phyloP scores from a whole-genome alignment of 176 grass and related monocot genomes.

The Hordeum vulgare region DNA sequence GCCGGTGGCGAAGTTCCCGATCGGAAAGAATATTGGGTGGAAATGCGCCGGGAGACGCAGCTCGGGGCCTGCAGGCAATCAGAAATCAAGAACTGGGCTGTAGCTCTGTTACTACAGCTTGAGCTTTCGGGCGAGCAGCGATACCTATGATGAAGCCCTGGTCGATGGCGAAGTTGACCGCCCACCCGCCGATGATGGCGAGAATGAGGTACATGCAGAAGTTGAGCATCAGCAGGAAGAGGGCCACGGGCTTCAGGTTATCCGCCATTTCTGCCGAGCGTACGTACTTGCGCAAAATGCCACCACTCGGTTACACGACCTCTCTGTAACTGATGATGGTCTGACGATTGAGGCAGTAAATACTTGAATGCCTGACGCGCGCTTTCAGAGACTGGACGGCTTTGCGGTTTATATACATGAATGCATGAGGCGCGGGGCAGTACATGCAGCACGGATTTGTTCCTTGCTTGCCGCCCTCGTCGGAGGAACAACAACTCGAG shows the following conservation, averaged over 20 bases:
- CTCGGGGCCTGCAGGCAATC: conserved; percentile 36
- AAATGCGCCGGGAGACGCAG: conserved; percentile 74
- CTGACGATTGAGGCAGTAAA: not conserved
- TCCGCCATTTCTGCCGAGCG: conserved; percentile 26
- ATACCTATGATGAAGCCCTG: conserved; percentile 84
- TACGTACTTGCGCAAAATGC: not conserved
- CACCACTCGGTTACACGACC: not conserved
- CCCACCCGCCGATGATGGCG: conserved; percentile 76
- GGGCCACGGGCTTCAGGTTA: conserved; percentile 38
- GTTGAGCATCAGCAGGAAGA: conserved; percentile 65
- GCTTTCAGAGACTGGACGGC: not conserved
- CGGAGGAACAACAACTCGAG: not conserved
- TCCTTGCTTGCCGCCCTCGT: conserved; percentile 51
- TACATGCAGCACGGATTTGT: conserved; percentile 7
- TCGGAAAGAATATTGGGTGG: conserved; percentile 76
- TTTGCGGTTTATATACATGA: conserved; percentile 5
- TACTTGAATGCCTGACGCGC: not conserved
- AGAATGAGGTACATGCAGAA: conserved; percentile 72
- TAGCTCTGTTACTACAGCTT: not conserved
- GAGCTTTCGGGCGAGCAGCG: not conserved
- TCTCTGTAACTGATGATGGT: not conserved
- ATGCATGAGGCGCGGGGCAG: not conserved
- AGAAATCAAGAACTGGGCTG: not conserved
- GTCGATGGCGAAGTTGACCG: conserved; percentile 53
- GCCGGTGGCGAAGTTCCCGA: conserved; percentile 85